Evolutionary conservation across 352 stramenopile genomes (phyloP), one percentile per base, ranked within the genome.

Genomic region (Phytophthora niederhauseri): DNA sequence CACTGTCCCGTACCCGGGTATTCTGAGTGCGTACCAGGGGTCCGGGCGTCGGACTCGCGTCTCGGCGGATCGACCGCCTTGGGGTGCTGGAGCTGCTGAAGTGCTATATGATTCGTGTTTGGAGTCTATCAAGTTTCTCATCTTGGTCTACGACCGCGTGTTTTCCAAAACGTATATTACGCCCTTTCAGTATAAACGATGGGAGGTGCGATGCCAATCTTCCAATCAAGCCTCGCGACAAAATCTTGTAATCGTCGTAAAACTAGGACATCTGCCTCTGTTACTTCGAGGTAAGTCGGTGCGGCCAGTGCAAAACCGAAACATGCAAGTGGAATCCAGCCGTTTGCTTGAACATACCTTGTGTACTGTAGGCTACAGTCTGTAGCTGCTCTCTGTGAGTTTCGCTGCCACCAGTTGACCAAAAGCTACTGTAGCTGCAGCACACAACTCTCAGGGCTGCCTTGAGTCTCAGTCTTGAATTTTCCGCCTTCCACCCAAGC

Each of bases 241-340:
- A 57, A 61, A 68, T 30, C 20, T 38, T 43, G 61, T 63, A 68
- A 68, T 57, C 61, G 5, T 68, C 26, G 24, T 60, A 52, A 50
- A 64, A 57, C 30, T 48, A 19, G 19, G 15, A 17, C 31, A 59
- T 48, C n/a, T 48, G 41, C 41, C 41, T n/a, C 14, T 48, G 12
- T 20, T 55, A 45, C 31, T 46, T 56, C 43, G 36, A 51, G 30
- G 24, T 31, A 54, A 26, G 38, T 43, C 24, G 17, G 28, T 56
- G 43, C 57, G 6, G n/a, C 20, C 19, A 20, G 53, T 34, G 53
- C 20, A 59, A 28, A 59, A 31, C n/a, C 31, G 19, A 59, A 46
- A 22, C 53, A 48, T 48, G 31, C 53, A 49, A 20, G 52, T 46
- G 52, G 30, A 46, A 58, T 34, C 53, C 53, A 48, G 53, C 53